Conservation (phyloP, 257 asterid species). For the Ligustrum vulgare region DNA sequence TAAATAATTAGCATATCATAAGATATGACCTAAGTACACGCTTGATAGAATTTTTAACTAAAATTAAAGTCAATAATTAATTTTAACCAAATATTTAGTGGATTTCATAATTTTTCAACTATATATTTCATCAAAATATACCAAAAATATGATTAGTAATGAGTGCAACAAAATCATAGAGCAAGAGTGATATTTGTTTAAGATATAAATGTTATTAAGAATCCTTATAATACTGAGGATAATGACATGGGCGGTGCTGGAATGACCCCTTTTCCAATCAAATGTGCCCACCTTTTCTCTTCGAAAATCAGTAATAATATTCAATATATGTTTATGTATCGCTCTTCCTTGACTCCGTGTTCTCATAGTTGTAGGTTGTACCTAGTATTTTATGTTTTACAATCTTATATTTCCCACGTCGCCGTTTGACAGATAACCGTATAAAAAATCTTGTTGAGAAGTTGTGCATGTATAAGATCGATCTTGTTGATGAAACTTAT, state of each 20-base stretch:
- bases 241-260: conserved; percentile 52
- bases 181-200: conserved; percentile 5
- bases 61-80: too few species aligned
- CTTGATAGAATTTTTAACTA: too few species aligned
- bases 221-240: conserved; percentile 27
- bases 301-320: not conserved
- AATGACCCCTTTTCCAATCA: conserved; percentile 29
- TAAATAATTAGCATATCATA: too few species aligned
- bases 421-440: conserved; percentile 18
- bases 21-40: too few species aligned
- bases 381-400: conserved; percentile 6
- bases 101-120: too few species aligned
- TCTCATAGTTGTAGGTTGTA: not conserved
- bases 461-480: not conserved
- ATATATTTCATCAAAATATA: too few species aligned
- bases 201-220: too few species aligned
- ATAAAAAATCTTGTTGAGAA: conserved; percentile 11
- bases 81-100: too few species aligned
- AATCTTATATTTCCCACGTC: conserved; percentile 36
- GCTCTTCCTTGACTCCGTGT: not conserved
- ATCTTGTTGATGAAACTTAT: conserved; percentile 5
- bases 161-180: not conserved
- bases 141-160: too few species aligned
- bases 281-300: conserved; percentile 23
- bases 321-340: conserved; percentile 8